Evolutionary conservation across 305 asterid genomes (phyloP), one percentile per base, ranked within the genome.

Genomic region (Fraxinus xanthoxyloides): DNA sequence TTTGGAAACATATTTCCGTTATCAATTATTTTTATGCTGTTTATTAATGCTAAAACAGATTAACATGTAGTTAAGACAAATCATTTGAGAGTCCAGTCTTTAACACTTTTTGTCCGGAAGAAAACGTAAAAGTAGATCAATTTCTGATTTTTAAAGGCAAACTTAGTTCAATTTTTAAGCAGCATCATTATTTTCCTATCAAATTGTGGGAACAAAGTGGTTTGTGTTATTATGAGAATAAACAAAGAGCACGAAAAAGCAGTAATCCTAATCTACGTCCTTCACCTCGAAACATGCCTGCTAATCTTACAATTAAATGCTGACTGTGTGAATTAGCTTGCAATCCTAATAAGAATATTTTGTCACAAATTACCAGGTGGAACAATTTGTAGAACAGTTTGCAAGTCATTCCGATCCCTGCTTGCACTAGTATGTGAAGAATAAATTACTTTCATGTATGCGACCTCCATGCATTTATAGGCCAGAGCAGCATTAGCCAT

Each of bases 401-500:
- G 95, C 90, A 96, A 85, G 87, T 94, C 97, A 75, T 82, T 86
- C 75, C 92, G 87, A 81, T 92, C 93, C 89, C 92, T 90, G 82
- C 85, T 90, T 85, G 97, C 92, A 86, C 78, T 90, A 72, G 86
- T 80, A 85, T 90, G 91, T 15, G 97, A 88, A 70, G 90, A 88
- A 90, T 93, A 97, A 85, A 97, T 87, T 79, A 97, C 98, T 40
- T 95, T 90, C 95, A 92, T 84, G 85, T 95, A 90, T 26, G 99
- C 98, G 3, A 93, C 94, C 89, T 95, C 99, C 91, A 86, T 85
- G 85, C 97, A 97, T 83, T 97, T 97, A 84, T 97, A 97, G 83
- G 99, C 98, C 88, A 97, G 87, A 85, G 99, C 93, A 80, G 99
- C 97, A 83, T 94, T 90, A 86, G 93, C 98, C 96, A 92, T 88